phyloP scores from a whole-genome alignment of 139 green algal species.

The Nannochloris sp. region DNA sequence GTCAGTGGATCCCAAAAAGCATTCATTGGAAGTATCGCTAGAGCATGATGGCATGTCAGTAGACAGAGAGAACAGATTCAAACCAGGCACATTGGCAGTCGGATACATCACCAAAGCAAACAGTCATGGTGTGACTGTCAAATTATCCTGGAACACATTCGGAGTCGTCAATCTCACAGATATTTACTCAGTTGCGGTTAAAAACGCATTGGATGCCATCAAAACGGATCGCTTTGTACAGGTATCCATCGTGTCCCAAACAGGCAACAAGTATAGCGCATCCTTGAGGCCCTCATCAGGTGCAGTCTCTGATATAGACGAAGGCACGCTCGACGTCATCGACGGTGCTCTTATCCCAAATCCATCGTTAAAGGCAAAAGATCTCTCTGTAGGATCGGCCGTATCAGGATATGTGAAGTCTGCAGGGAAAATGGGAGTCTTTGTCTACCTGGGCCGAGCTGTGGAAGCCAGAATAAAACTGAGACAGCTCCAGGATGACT shows the following conservation, averaged over 20 bases:
- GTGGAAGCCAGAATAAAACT: constrained; percentile 67
- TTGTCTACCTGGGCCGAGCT: constrained; percentile 41
- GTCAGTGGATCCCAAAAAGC: constrained; percentile 22
- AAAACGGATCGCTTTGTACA: constrained; percentile 39
- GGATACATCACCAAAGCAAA: constrained; percentile 30
- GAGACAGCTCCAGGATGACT: constrained; percentile 60
- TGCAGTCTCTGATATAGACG: constrained; percentile 15
- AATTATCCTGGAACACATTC: constrained; percentile 24
- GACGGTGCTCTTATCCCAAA: neutral
- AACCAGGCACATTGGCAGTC: constrained; percentile 30
- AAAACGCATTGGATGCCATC: constrained; percentile 51
- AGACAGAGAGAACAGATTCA: neutral
- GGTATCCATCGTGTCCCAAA: constrained; percentile 26
- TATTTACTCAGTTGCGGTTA: constrained; percentile 57
- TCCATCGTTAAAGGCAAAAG: neutral
- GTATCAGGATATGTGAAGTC: constrained; percentile 66
- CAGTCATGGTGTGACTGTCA: constrained; percentile 51
- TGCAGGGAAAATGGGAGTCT: constrained; percentile 41
- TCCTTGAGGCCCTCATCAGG: constrained; percentile 41
- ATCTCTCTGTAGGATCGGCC: neutral
- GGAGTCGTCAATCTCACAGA: constrained; percentile 66
- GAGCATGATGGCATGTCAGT: neutral
- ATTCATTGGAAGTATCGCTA: constrained; percentile 45
- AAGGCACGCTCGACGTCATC: constrained; percentile 4
- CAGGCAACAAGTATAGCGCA: neutral